These are phyloP conservation scores for Axilococcus clingmanii DNA, from an alignment of 139 green algal genomes.

Conservation along the genomic window DNA sequence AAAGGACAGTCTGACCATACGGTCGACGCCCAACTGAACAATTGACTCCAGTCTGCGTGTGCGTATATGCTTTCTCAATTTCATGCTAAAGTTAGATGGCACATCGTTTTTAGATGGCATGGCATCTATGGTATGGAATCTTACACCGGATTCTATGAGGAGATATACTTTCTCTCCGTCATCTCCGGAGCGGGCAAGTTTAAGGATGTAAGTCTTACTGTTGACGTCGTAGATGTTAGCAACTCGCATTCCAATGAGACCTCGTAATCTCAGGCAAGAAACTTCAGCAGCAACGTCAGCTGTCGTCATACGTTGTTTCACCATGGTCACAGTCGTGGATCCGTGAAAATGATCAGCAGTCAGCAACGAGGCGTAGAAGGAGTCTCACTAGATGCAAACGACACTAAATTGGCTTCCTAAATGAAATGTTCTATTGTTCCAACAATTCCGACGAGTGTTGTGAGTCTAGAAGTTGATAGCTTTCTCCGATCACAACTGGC, in stretches of 20 bases:
- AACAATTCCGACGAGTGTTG: no score
- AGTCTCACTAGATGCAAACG: no score
- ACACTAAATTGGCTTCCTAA: no score
- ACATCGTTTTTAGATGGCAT: slow-evolving; percentile 58
- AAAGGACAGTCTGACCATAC: slow-evolving; percentile 91
- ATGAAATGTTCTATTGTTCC: no score
- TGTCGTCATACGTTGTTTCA: slow-evolving; percentile 80
- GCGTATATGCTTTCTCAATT: slow-evolving; percentile 94
- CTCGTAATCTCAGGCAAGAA: slow-evolving; percentile 57
- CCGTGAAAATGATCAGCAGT: no score
- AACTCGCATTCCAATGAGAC: slow-evolving; percentile 73
- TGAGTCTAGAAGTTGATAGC: no score
- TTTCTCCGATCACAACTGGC: no score
- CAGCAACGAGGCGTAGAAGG: no score
- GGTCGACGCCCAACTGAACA: slow-evolving; percentile 86
- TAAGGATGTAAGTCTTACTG: slow-evolving; percentile 87
- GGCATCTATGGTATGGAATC: slow-evolving; percentile 81
- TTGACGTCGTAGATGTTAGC: slow-evolving; percentile 84
- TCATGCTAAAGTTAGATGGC: slow-evolving; percentile 88
- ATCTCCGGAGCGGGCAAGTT: slow-evolving; percentile 74
- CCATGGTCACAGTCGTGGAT: no score
- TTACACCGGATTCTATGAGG: slow-evolving; percentile 77
- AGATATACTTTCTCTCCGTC: slow-evolving; percentile 91
- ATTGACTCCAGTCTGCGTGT: slow-evolving; percentile 76
- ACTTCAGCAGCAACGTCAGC: slow-evolving; percentile 86